phyloP scores from a whole-genome alignment of 2,329 filamentous ascomycete species.

The Fusarium luffae region DNA sequence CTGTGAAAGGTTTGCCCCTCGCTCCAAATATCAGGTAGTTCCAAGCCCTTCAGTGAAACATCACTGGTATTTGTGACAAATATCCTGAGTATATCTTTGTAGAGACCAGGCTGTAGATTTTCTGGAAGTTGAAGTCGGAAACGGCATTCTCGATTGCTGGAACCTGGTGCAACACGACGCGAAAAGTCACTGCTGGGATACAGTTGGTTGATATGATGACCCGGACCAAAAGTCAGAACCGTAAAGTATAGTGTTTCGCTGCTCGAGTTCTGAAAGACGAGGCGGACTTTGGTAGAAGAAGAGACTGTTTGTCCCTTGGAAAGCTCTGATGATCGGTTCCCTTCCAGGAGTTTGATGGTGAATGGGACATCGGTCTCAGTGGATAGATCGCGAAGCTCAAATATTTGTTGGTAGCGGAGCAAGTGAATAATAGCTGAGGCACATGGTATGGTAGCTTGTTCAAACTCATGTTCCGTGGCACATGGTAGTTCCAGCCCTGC shows the following conservation, averaged over 20 bases:
- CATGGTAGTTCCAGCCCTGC: not conserved
- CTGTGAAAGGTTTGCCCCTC: not conserved
- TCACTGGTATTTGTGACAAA: not conserved
- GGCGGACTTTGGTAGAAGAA: not conserved
- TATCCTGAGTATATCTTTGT: not conserved
- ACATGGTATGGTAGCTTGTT: not conserved
- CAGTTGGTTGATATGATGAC: not conserved
- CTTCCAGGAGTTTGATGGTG: not conserved
- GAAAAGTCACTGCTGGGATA: not conserved
- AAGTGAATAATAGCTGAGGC: not conserved
- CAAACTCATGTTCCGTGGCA: not conserved
- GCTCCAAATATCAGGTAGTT: slow-evolving; percentile 1
- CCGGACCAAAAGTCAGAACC: not conserved
- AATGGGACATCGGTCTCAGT: not conserved
- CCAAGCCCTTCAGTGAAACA: not conserved
- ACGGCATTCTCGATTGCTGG: not conserved
- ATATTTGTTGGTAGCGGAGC: not conserved
- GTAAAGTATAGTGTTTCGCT: not conserved
- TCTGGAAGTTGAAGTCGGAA: not conserved
- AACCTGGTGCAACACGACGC: not conserved
- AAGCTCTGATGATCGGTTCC: not conserved
- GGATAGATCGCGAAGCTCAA: not conserved
- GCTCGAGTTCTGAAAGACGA: not conserved
- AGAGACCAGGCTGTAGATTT: not conserved
- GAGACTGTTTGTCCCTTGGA: not conserved